Conservation (phyloP, 352 stramenopile genomes). For the Phytophthora fragariaefolia region DNA sequence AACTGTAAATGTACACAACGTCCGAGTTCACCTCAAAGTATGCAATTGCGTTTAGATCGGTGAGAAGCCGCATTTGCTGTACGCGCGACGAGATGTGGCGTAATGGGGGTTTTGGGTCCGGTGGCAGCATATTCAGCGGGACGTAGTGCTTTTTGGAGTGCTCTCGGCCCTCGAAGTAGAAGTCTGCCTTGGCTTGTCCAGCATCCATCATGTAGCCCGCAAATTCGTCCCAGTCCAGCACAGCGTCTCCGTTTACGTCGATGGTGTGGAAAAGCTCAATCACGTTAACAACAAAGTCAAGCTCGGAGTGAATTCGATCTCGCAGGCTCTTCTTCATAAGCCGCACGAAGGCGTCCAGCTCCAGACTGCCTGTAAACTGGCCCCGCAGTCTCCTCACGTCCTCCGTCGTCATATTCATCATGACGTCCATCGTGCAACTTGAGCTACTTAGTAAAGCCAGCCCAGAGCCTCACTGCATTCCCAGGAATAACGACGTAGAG, state of each 20-base stretch:
- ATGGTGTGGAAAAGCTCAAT: constrained; percentile 92
- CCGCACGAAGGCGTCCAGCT: constrained; percentile 70
- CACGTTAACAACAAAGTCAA: constrained; percentile 85
- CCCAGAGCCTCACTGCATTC: too few relatives aligned
- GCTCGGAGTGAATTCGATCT: constrained; percentile 68
- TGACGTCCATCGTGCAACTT: constrained; percentile 67
- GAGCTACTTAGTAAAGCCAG: too few relatives aligned
- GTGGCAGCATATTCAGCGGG: constrained; percentile 39
- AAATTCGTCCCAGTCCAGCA: constrained; percentile 93
- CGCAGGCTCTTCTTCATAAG: constrained; percentile 76
- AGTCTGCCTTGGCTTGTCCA: constrained; percentile 63
- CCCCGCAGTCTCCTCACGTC: constrained; percentile 67
- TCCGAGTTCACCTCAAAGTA: constrained; percentile 74
- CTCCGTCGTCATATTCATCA: constrained; percentile 88
- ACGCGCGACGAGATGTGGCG: constrained; percentile 53
- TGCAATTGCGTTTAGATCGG: constrained; percentile 62
- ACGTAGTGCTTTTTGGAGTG: constrained; percentile 45
- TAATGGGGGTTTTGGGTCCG: constrained; percentile 59
- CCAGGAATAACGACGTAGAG: too few relatives aligned
- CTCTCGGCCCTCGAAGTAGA: constrained; percentile 45
- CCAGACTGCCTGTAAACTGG: constrained; percentile 59
- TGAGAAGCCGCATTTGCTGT: constrained; percentile 57
- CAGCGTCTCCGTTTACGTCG: constrained; percentile 89
- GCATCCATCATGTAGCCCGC: constrained; percentile 87
- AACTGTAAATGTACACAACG: constrained; percentile 70